These are phyloP conservation scores for Epichloe sp. DNA, from an alignment of 2,329 filamentous ascomycete genomes.

Conservation along the genomic window DNA sequence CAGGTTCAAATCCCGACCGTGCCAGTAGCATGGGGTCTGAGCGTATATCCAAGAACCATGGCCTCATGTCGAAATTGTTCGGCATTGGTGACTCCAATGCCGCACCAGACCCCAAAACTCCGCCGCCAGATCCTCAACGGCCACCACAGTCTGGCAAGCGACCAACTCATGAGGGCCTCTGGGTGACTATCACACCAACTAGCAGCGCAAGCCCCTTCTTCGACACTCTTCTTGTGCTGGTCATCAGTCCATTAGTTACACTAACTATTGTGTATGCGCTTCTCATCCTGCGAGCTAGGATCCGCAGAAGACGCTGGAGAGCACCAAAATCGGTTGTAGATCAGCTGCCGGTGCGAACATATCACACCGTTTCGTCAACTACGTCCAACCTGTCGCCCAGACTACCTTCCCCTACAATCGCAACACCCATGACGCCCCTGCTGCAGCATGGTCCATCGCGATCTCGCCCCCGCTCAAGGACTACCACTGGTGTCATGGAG, in stretches of 20 bases:
- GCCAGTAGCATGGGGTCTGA: constrained; percentile 12
- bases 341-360: constrained; percentile 85
- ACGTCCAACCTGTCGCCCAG: constrained; percentile 40
- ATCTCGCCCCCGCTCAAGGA: constrained; percentile 50
- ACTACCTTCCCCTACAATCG: constrained; percentile 47
- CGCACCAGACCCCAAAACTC: constrained; percentile 11
- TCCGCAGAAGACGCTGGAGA: constrained; percentile 80
- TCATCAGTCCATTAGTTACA: constrained; percentile 85
- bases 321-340: constrained; percentile 97
- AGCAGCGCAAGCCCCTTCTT: constrained; percentile 87
- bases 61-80: constrained; percentile 38
- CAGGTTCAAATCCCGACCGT: not conserved
- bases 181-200: constrained; percentile 91
- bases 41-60: constrained; percentile 21
- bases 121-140: constrained; percentile 4
- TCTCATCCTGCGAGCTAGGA: constrained; percentile 74
- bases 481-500: constrained; percentile 47
- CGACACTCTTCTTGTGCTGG: constrained; percentile 90
- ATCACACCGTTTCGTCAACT: constrained; percentile 63
- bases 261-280: constrained; percentile 86
- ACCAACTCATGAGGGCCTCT: constrained; percentile 54
- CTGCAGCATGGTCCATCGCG: constrained; percentile 45
- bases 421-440: constrained; percentile 68
- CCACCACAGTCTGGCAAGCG: constrained; percentile 3
- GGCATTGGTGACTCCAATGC: constrained; percentile 26